A percentile compares a stretch with the other conserved stretches of the same genome.
phyloP scores from a whole-genome alignment of 1,139 yeast species.

The Saccharomycopsis hybrid region DNA sequence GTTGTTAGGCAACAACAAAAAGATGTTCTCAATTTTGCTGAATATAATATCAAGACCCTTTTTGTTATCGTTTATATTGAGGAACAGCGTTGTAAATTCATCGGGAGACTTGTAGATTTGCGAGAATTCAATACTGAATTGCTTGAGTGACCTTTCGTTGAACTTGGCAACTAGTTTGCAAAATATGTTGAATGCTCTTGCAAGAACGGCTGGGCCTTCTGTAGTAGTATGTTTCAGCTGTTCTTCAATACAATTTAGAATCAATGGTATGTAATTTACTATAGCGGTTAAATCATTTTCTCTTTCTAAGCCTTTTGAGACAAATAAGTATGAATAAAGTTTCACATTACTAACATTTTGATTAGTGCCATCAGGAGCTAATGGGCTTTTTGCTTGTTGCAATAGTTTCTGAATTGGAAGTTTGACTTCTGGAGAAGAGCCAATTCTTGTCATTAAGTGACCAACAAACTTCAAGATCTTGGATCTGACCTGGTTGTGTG shows the following conservation, averaged over 20 bases:
- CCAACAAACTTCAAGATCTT: slow-evolving; percentile 64
- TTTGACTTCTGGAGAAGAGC: slow-evolving; percentile 46
- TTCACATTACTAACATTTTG: too few relatives aligned
- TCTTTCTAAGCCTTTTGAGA: slow-evolving; percentile 60
- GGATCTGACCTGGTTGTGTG: slow-evolving; percentile 57
- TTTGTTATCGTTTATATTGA: slow-evolving; percentile 4
- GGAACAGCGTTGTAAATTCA: slow-evolving; percentile 26
- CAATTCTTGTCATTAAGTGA: slow-evolving; percentile 61
- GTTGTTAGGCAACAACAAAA: slow-evolving; percentile 48
- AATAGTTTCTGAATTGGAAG: slow-evolving; percentile 60
- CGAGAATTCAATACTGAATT: neutral
- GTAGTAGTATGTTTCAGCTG: too few relatives aligned
- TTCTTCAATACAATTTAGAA: slow-evolving; percentile 38
- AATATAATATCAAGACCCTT: slow-evolving; percentile 35
- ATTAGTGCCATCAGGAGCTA: too few relatives aligned
- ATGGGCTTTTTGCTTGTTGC: slow-evolving; percentile 34
- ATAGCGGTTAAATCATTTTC: slow-evolving; percentile 31
- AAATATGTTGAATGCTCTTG: slow-evolving; percentile 57
- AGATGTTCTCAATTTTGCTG: slow-evolving; percentile 45
- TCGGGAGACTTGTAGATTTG: slow-evolving; percentile 24
- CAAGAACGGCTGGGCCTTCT: slow-evolving; percentile 34
- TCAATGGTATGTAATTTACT: slow-evolving; percentile 38
- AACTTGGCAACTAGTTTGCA: slow-evolving; percentile 36
- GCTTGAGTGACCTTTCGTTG: slow-evolving; percentile 1
- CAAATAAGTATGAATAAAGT: slow-evolving; percentile 59